Conservation (phyloP, 495 filamentous ascomycete species). For the Podospora comata region DNA sequence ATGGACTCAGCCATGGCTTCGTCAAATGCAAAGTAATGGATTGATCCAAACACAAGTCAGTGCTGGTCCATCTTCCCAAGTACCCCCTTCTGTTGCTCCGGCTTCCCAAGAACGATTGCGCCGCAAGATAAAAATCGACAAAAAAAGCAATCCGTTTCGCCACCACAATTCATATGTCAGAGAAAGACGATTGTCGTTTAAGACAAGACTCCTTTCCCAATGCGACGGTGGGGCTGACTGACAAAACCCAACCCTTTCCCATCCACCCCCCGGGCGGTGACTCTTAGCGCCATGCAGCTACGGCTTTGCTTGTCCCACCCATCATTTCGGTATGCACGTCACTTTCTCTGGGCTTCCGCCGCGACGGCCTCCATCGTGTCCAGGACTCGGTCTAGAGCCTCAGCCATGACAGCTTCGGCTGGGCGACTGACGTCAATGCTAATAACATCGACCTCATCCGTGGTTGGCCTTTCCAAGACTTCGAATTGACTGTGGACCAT, state of each 20-base stretch:
- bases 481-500: conserved; percentile 96
- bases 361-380: conserved; percentile 36
- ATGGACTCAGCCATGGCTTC: conserved; percentile 2
- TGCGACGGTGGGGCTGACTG: conserved; percentile 8
- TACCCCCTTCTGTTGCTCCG: not conserved
- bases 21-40: conserved; percentile 13
- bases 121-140: not conserved
- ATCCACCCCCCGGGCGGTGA: not conserved
- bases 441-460: conserved; percentile 79
- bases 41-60: not conserved
- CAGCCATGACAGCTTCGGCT: conserved; percentile 61
- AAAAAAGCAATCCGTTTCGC: not conserved
- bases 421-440: conserved; percentile 72
- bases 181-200: not conserved
- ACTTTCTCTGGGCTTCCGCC: conserved; percentile 10
- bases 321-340: conserved; percentile 16
- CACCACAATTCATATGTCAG: no score
- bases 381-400: conserved; percentile 55
- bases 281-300: conserved; percentile 4
- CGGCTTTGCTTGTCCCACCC: not conserved
- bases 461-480: conserved; percentile 74
- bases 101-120: not conserved
- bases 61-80: conserved; percentile 4
- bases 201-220: not conserved
- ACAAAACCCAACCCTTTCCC: not conserved